Evolutionary conservation across 345 rosid genomes (phyloP).

Genomic region (Excoecaria cochinchinensis): DNA sequence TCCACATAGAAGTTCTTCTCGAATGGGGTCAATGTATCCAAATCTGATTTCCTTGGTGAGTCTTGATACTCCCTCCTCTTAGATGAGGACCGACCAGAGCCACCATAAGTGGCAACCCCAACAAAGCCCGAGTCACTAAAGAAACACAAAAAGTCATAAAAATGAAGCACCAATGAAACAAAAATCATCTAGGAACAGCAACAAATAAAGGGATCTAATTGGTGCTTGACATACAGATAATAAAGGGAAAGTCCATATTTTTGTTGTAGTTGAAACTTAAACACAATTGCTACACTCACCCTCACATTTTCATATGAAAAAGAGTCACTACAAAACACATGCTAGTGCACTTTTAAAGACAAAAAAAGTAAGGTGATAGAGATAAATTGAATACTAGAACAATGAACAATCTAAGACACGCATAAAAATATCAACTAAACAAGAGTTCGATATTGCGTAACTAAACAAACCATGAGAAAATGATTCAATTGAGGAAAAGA

Average conservation of each 20-base stretch:
- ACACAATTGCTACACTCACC: too few relatives aligned
- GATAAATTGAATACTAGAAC: not conserved
- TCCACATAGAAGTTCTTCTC: conserved; percentile 94
- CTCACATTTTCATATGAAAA: not conserved
- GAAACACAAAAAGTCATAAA: conserved; percentile 21
- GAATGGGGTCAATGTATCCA: conserved; percentile 91
- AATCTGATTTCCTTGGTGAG: conserved; percentile 67
- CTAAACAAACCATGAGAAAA: not conserved
- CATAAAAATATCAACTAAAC: too few relatives aligned
- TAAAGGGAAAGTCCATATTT: too few relatives aligned
- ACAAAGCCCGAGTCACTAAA: conserved; percentile 94
- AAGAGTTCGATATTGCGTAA: too few relatives aligned
- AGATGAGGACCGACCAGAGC: conserved; percentile 48
- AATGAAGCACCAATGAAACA: conserved; percentile 21
- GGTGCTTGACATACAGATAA: too few relatives aligned
- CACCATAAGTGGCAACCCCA: conserved; percentile 61
- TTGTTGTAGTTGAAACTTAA: not conserved
- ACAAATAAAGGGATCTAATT: too few relatives aligned
- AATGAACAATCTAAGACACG: not conserved
- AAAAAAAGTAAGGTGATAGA: not conserved
- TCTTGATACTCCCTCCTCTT: conserved; percentile 59
- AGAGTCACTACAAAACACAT: not conserved
- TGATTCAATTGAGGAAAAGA: not conserved
- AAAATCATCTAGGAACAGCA: not conserved
- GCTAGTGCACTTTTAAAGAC: not conserved